phyloP scores from a whole-genome alignment of 306 rosid species.

The Parietaria judaica region DNA sequence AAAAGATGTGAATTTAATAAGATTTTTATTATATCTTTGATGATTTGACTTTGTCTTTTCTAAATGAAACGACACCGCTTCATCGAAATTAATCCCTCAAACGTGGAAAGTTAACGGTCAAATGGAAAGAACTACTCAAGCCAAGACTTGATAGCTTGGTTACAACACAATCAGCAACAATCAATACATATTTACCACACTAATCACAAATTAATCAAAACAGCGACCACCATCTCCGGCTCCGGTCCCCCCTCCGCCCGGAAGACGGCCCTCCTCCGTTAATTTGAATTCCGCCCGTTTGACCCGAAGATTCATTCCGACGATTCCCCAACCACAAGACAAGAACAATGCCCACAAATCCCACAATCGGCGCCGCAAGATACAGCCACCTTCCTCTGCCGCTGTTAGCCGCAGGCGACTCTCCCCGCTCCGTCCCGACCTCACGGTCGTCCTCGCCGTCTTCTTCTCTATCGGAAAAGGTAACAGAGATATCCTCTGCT shows the following conservation, averaged over 20 bases:
- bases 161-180: constrained; percentile 19
- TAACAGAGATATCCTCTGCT: constrained; percentile 36
- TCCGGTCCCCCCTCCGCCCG: constrained; percentile 59
- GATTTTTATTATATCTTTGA: no score
- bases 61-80: no score
- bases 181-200: constrained; percentile 19
- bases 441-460: constrained; percentile 29
- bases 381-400: constrained; percentile 73
- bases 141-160: constrained; percentile 25
- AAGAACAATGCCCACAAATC: constrained; percentile 72
- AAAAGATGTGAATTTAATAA: no score
- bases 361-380: constrained; percentile 80
- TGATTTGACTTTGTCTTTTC: no score
- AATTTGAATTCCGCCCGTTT: constrained; percentile 25
- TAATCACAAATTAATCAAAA: constrained; percentile 31
- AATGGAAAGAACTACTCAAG: background rate
- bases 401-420: constrained; percentile 9
- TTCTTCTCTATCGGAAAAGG: constrained; percentile 35
- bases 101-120: no score
- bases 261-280: constrained; percentile 28
- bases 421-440: constrained; percentile 22
- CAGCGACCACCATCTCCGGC: constrained; percentile 82
- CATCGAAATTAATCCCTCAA: background rate
- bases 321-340: constrained; percentile 79
- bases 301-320: constrained; percentile 29